Evolutionary conservation across 148 eudicot genomes (phyloP), one percentile per base, ranked within the genome.

Genomic region (Suaeda aralocaspica): DNA sequence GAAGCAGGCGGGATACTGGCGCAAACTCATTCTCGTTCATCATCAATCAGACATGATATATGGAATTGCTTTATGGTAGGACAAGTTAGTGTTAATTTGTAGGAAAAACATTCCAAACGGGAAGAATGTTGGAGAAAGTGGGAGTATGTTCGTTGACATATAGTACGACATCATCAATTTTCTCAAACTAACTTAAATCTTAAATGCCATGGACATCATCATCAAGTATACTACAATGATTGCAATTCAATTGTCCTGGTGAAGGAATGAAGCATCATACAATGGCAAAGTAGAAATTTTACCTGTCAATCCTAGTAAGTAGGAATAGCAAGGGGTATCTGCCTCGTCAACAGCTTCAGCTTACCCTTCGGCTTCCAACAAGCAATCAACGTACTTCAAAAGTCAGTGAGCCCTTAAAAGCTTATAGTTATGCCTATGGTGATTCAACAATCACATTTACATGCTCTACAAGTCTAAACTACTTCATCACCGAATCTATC

Each of bases 301-400:
- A 85, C 16, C 52, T 85, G n/a, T n/a, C n/a, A n/a, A n/a, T n/a
- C n/a, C n/a, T n/a, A n/a, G n/a, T n/a, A n/a, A n/a, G 57, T 33
- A 55, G 58, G 64, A 2, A 71, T n/a, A 10, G 42, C 49, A 77
- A 71, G 50, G 91, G 84, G 81, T 48, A 48, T 86, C 25, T 82
- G 90, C 55, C 72, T 82, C 0, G 83, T 84, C 1, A 86, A 82
- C 16, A 84, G 90, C 25, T 86, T 77, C 73, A 84, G 84, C 50
- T 45, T 87, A 14, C 88, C 91, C 0, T 66, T 87, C 8, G 93
- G 30, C 56, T 34, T 42, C 88, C 92, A 5, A 59, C 79, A 5
- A 24, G 3, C 82, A 80, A 45, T 84, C 92, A 1, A 13, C 21
- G 39, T 60, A 76, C 4, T 88, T 85, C 59, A 88, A 88, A 82